A percentile compares a stretch with the other conserved stretches of the same genome.
Evolutionary conservation across 805 yeast species (phyloP).

Genomic region (Nakazawaea molendinolei): DNA sequence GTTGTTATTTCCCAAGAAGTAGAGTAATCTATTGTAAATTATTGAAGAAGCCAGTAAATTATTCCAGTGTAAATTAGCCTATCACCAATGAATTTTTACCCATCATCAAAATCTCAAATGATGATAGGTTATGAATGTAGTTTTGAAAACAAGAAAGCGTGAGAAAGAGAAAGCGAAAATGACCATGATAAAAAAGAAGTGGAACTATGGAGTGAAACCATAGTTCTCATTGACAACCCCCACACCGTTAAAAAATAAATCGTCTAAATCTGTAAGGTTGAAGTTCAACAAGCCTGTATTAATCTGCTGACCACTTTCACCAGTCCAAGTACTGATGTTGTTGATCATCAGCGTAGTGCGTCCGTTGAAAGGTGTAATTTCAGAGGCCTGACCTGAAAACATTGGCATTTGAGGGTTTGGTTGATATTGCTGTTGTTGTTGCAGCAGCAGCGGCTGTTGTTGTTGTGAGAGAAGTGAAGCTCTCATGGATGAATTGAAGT

Average conservation of each 20-base stretch:
- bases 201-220: conserved; percentile 6
- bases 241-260: conserved; percentile 7
- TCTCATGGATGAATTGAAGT: too few species aligned
- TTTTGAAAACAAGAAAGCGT: too few species aligned
- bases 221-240: conserved; percentile 8
- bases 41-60: too few species aligned
- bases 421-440: conserved; percentile 13
- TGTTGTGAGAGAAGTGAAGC: background rate
- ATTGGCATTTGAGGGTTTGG: conserved; percentile 11
- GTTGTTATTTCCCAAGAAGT: too few species aligned
- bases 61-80: too few species aligned
- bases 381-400: conserved; percentile 19
- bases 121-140: too few species aligned
- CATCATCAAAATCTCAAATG: too few species aligned
- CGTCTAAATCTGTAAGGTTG: conserved; percentile 11
- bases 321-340: conserved; percentile 57
- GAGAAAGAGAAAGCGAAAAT: too few species aligned
- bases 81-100: too few species aligned
- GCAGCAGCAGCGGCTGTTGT: background rate
- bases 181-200: background rate
- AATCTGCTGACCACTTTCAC: conserved; percentile 35
- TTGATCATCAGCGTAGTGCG: conserved; percentile 55
- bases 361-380: conserved; percentile 30
- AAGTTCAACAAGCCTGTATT: conserved; percentile 25
- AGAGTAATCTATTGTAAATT: too few species aligned